Base-by-base conservation (phyloP, 2,329 filamentous ascomycete species). In the Cladosporium austrohemisphaericum region DNA sequence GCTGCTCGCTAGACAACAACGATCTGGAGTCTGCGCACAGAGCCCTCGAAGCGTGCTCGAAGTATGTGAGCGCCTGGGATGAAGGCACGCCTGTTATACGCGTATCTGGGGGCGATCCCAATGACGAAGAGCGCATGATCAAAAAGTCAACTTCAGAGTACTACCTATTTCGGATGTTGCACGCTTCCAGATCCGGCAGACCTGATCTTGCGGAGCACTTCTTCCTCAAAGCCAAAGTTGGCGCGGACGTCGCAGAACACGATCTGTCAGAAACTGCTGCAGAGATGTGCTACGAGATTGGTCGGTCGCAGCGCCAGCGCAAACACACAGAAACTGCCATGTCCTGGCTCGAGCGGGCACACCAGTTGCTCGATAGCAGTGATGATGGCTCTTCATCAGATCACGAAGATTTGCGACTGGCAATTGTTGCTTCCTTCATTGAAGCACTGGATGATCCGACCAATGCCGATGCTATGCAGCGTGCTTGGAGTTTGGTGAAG, bases 181-280 rank as follows among this genome's bases (percentile, higher is more conserved):
- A 93, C 66, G 88, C 89, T 68, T 95, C 85, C 83, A 81, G 83
- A 58, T 83, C 90, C 61, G 75, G 80, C 32, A 79, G 84, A 32
- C 73, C 86, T 11, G 86, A 92, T 50, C 78, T 90, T 40, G 87
- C 88, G 22, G 88, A 95, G 48, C 81, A 88, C 65, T 81, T 93
- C 74, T 91, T 85, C 65, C 68, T 67, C 28, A 86, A 86, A 58
- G 68, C 80, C 38, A 58, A 69, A 53, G n/a, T 65, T 58, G 29
- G 60, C 59, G 18, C 59, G 45, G 47, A 62, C 1, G 63, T 79
- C 2, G 75, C 83, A 35, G 65, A 76, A 0, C 54, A 66, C 2
- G 75, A 75, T 1, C 40, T 61, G n/a, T 73, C 76, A 2, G 85
- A 91, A 63, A 74, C 71, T 29, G 68, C 91, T 35, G 77, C 83